Evolutionary conservation across 2,329 filamentous ascomycete genomes (phyloP), one percentile per base, ranked within the genome.

Genomic region (Colletotrichum brevisporum): DNA sequence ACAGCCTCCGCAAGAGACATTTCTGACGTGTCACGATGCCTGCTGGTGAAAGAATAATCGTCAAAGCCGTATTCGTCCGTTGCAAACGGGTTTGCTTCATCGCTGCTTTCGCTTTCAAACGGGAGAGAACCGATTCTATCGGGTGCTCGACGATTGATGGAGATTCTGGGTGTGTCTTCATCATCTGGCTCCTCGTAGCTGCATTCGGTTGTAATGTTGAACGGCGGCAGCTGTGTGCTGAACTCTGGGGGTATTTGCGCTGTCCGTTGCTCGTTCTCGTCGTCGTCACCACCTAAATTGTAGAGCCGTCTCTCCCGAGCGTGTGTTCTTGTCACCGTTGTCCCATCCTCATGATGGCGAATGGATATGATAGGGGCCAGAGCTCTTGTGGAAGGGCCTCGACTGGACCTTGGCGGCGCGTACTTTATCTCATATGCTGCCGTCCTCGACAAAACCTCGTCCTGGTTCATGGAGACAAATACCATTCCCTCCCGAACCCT

Each of bases 401-500:
- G 51, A 15, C 71, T 75, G 65, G 61, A 74, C 64, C 68, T 73
- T 53, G 75, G 69, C 53, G 75, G 75, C 18, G 83, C 79, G 74
- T 92, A 94, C 73, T 91, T 89, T 27, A 95, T 91, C 73, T 93
- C 89, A 77, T 95, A 95, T 69, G 90, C 87, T 6, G 92, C 88
- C 12, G 94, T 96, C 67, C 91, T 87, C 21, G 85, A 88, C 51
- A 96, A 81, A 1, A 96, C 83, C 69, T 96, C 91, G 73, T 97
- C 90, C 45, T 91, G 88, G 48, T 90, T 88, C 95, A 98, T 97
- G 53, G 93, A 89, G 31, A 98, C 87, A 76, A 98, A 98, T 1
- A 98, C 89, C 87, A 98, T 91, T 52, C 96, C 95, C 85, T 97
- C 93, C 80, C 95, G 91, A 61, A 97, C 91, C 62, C 93, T 95